A percentile compares a stretch with the other conserved stretches of the same genome.
These are phyloP conservation scores for Brettanomyces nanus DNA, from an alignment of 805 yeast species.

Conservation along the genomic window DNA sequence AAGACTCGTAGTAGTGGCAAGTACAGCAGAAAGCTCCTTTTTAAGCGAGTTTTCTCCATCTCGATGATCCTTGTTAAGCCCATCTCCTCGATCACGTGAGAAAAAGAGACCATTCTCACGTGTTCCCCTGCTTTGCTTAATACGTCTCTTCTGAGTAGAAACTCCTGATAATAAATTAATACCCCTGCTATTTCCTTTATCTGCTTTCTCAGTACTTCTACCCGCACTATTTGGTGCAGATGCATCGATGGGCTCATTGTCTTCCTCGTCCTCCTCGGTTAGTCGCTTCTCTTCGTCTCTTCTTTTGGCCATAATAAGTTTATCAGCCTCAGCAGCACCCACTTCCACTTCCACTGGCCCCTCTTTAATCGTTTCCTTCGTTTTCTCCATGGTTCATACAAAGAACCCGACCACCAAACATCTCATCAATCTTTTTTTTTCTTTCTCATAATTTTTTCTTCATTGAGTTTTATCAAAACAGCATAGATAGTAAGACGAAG, in stretches of 20 bases:
- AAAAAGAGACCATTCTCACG: neutral
- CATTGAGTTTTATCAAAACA: too few relatives aligned
- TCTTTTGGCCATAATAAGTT: neutral
- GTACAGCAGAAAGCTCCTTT: neutral
- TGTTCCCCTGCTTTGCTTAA: neutral
- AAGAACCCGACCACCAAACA: neutral
- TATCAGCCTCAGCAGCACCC: neutral
- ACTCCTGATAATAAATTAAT: neutral
- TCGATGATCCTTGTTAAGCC: too few relatives aligned
- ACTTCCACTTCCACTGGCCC: too few relatives aligned
- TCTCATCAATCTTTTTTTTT: neutral
- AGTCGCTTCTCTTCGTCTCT: neutral
- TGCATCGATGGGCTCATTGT: conserved; percentile 1
- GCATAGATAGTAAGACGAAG: too few relatives aligned
- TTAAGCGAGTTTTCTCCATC: too few relatives aligned
- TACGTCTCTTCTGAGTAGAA: neutral
- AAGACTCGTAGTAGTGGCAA: neutral
- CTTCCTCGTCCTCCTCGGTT: conserved; percentile 2
- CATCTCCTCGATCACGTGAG: neutral
- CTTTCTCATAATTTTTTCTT: too few relatives aligned
- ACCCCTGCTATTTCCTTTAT: neutral
- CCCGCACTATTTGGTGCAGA: neutral
- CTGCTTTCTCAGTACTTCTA: neutral
- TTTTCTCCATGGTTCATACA: too few relatives aligned
- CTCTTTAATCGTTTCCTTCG: neutral